Percentiles rank a stretch among this genome's conserved stretches.
phyloP scores from a whole-genome alignment of 2,329 filamentous ascomycete genomes.

The Xylariomycetidae sp. region DNA sequence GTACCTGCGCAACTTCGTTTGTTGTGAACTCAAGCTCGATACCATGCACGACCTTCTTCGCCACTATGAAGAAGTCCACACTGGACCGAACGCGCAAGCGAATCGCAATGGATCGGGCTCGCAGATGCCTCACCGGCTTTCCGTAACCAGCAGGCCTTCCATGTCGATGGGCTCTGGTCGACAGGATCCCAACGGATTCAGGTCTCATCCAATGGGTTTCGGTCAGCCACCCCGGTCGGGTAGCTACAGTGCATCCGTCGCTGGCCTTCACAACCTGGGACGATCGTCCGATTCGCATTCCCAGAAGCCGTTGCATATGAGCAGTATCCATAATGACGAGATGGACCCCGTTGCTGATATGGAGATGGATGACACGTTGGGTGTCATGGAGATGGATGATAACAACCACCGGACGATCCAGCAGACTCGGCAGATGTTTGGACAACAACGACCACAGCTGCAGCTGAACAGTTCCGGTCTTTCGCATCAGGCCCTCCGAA shows the following conservation, averaged over 20 bases:
- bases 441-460: slow-evolving; percentile 64
- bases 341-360: slow-evolving; percentile 88
- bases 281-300: slow-evolving; percentile 29
- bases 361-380: slow-evolving; percentile 87
- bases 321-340: slow-evolving; percentile 48
- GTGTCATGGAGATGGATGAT: slow-evolving; percentile 58
- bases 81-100: slow-evolving; percentile 51
- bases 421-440: slow-evolving; percentile 63
- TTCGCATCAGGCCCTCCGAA: slow-evolving; percentile 72
- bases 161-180: slow-evolving; percentile 20
- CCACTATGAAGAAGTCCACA: slow-evolving; percentile 91
- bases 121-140: slow-evolving; percentile 25
- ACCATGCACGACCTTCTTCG: slow-evolving; percentile 92
- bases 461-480: slow-evolving; percentile 74
- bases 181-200: slow-evolving; percentile 23
- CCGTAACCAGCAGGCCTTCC: slow-evolving; percentile 23
- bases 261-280: slow-evolving; percentile 28
- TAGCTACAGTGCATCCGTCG: slow-evolving; percentile 12
- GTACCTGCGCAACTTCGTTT: slow-evolving; percentile 96
- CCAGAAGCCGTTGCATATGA: slow-evolving; percentile 35
- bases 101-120: slow-evolving; percentile 21
- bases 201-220: slow-evolving; percentile 22
- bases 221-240: slow-evolving; percentile 22
- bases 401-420: slow-evolving; percentile 56
- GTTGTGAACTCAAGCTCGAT: slow-evolving; percentile 82